Base-by-base conservation (phyloP, 805 yeast genomes). In the Pichia membranifaciens region DNA sequence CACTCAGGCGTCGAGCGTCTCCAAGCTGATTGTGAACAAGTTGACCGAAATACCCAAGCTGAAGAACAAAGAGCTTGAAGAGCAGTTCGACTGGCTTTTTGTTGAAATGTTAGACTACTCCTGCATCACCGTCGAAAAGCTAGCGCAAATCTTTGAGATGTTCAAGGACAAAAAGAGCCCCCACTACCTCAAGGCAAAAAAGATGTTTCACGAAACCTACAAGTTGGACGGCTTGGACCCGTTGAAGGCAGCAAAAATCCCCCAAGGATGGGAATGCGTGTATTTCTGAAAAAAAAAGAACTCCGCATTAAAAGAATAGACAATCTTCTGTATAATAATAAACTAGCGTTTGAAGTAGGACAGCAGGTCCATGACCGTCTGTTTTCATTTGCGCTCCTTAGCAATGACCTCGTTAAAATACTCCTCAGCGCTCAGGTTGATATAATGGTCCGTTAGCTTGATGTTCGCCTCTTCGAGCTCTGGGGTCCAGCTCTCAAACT, bases 31-130 rank as follows among this genome's bases (percentile, higher is more conserved):
- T 8, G 17, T 32, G 12, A 39, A 18, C 16, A 45, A 56, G 37
- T 23, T 46, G 32, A 37, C 35, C 7, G 41, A 48, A 12, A 40
- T 48, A 2, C 8, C 16, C 9, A 43, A 38, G 20, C 29, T 43
- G 16, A 20, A 38, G 15, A 43, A 42, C 21, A 5, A 3, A 8
- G 37, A 43, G 20, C 55, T 45, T 45, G 69, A 70, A 20, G 16
- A 42, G 1, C 61, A 61, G 22, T 66, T 67, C 47, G 72, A 67
- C 43, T 63, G 59, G 56, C 54, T 72, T 25, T 69, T 73, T 46
- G 44, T 54, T 7, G 69, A 69, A 33, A 34, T 72, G 12, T 50
- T 68, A 38, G 51, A 54, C 22, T 70, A 50, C 44, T 38, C 61
- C 18, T 39, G 50, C 15, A 45, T 70, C 3, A 40, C 52, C 0